A percentile compares a stretch with the other conserved stretches of the same genome.
phyloP scores from a whole-genome alignment of 2,329 filamentous ascomycete species.

The Exophiala phaeomuriformis region DNA sequence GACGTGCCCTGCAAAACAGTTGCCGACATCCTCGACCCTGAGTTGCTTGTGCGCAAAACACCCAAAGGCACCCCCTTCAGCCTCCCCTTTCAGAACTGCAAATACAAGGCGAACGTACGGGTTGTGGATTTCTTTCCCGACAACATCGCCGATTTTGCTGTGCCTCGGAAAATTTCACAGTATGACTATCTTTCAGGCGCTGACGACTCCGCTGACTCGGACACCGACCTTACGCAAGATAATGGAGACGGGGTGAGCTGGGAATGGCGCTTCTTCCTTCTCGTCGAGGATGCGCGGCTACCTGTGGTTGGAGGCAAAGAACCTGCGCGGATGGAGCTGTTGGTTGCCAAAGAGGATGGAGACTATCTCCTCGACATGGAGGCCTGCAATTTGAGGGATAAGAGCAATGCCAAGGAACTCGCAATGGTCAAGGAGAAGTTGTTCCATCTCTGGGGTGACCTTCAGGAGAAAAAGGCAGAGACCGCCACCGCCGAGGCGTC shows the following conservation, averaged over 20 bases:
- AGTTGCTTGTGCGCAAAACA: conserved; percentile 41
- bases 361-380: conserved; percentile 51
- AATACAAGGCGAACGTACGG: conserved; percentile 61
- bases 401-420: conserved; percentile 42
- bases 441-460: conserved; percentile 75
- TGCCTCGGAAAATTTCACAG: conserved; percentile 43
- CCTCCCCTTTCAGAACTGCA: conserved; percentile 67
- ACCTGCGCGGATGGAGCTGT: conserved; percentile 52
- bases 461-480: conserved; percentile 60
- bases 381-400: conserved; percentile 51
- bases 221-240: conserved; percentile 5
- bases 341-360: conserved; percentile 56
- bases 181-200: conserved; percentile 44
- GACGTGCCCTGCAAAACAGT: conserved; percentile 38
- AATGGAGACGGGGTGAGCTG: conserved; percentile 43
- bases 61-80: conserved; percentile 39
- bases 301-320: conserved; percentile 34
- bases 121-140: conserved; percentile 74
- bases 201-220: conserved; percentile 30
- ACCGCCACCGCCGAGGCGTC: conserved; percentile 15
- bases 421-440: conserved; percentile 58
- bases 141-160: conserved; percentile 63
- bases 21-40: conserved; percentile 44
- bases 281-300: conserved; percentile 61
- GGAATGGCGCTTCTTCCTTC: conserved; percentile 78